Evolutionary conservation across 495 filamentous ascomycete genomes (phyloP).

Genomic region (Podospora bellae-mahoneyi): DNA sequence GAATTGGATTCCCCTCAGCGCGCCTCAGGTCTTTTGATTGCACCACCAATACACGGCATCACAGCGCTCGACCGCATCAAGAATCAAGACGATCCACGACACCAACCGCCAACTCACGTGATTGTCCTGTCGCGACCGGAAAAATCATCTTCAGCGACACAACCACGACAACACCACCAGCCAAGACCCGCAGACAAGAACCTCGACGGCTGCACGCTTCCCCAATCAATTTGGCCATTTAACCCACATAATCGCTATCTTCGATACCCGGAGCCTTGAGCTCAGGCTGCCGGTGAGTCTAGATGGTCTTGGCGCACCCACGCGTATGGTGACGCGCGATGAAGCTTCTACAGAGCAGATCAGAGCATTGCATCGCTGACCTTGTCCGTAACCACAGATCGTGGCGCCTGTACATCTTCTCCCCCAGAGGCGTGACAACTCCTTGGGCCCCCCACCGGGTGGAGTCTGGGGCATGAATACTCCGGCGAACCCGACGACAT

Average conservation of each 20-base stretch:
- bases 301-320: slow-evolving; percentile 8
- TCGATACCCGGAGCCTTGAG: slow-evolving; percentile 20
- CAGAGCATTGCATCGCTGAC: background rate
- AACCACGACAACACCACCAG: background rate
- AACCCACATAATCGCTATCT: background rate
- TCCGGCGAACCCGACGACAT: slow-evolving; percentile 37
- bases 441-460: slow-evolving; percentile 57
- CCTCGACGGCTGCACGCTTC: slow-evolving; percentile 14
- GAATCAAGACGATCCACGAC: slow-evolving; percentile 21
- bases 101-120: slow-evolving; percentile 39
- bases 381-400: slow-evolving; percentile 31
- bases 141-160: slow-evolving; percentile 26
- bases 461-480: slow-evolving; percentile 54
- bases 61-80: slow-evolving; percentile 14
- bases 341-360: background rate
- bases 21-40: background rate
- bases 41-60: background rate
- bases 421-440: slow-evolving; percentile 44
- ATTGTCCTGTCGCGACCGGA: slow-evolving; percentile 32
- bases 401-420: slow-evolving; percentile 51
- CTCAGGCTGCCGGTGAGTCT: slow-evolving; percentile 30
- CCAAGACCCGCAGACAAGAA: slow-evolving; percentile 1
- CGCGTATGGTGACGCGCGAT: background rate
- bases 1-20: background rate
- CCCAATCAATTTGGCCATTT: slow-evolving; percentile 5